Conservation (phyloP, 768 basidiomycete species). For the Macrolepiota albuminosa region DNA sequence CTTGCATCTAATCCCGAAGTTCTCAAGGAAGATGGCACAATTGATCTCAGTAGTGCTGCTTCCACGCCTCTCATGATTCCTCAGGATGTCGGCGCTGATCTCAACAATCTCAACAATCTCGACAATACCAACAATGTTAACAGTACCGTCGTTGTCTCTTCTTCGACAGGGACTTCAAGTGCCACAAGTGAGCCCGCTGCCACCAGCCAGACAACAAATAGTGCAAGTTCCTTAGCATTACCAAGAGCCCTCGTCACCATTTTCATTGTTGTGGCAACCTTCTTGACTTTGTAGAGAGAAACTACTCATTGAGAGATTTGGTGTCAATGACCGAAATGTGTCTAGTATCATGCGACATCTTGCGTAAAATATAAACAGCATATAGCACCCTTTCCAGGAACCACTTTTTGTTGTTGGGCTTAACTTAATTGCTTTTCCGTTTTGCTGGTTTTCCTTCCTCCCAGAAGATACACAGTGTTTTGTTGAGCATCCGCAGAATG, state of each 20-base stretch:
- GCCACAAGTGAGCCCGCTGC: slow-evolving; percentile 15
- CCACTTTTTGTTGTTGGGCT: slow-evolving; percentile 5
- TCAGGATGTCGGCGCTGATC: slow-evolving; percentile 45
- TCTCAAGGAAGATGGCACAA: slow-evolving; percentile 42
- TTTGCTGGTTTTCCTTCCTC: slow-evolving; percentile 17
- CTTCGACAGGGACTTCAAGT: slow-evolving; percentile 19
- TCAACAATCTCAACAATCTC: slow-evolving; percentile 17
- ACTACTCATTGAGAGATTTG: slow-evolving; percentile 1
- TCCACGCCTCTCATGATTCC: slow-evolving; percentile 55
- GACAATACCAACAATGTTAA: no score
- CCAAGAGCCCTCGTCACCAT: slow-evolving; percentile 46
- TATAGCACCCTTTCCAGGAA: slow-evolving; percentile 20
- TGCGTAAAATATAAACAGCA: slow-evolving; percentile 25
- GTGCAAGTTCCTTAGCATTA: slow-evolving; percentile 43
- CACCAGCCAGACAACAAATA: slow-evolving; percentile 26
- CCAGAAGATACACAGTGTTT: slow-evolving; percentile 9
- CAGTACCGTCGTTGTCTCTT: slow-evolving; percentile 24
- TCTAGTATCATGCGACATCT: slow-evolving; percentile 14
- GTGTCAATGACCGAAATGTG: slow-evolving; percentile 13
- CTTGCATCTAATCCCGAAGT: slow-evolving; percentile 45
- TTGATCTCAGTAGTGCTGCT: slow-evolving; percentile 42
- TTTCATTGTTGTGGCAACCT: slow-evolving; percentile 38
- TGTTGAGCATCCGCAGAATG: slow-evolving; percentile 4
- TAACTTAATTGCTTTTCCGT: slow-evolving; percentile 17
- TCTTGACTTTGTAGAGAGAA: slow-evolving; percentile 45